Percentiles rank a stretch among this genome's conserved stretches.
phyloP scores from a whole-genome alignment of 306 rosid genomes.

The Canavalia gladiata region DNA sequence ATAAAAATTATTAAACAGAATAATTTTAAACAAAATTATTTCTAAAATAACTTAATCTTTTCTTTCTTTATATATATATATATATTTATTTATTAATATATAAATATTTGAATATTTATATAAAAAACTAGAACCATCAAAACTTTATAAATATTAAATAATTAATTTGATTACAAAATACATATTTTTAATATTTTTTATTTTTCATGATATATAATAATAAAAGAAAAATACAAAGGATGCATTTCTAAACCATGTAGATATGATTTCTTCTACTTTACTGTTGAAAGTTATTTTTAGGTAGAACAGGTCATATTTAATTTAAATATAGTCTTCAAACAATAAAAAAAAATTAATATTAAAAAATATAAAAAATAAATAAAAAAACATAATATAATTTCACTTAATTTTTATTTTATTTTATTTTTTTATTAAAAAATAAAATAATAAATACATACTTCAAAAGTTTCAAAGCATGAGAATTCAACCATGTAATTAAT shows the following conservation, averaged over 20 bases:
- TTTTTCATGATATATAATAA: background rate
- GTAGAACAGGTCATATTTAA: constrained; percentile 6
- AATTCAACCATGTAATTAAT: background rate
- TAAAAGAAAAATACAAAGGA: background rate
- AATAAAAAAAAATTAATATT: background rate
- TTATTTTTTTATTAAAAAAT: background rate
- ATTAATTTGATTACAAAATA: background rate
- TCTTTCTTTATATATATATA: too few relatives aligned
- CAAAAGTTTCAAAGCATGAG: background rate
- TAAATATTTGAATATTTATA: too few relatives aligned
- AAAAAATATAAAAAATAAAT: background rate
- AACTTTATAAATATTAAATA: background rate
- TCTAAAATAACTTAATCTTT: too few relatives aligned
- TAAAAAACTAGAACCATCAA: background rate
- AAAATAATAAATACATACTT: background rate
- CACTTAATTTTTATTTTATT: too few relatives aligned
- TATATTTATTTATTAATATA: too few relatives aligned
- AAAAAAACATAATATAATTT: background rate
- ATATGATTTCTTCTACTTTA: background rate
- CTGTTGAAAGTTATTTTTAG: background rate
- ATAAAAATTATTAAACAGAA: too few relatives aligned
- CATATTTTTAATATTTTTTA: background rate
- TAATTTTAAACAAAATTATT: too few relatives aligned
- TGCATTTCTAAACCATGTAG: background rate
- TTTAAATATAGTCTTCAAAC: background rate